Conservation (phyloP, 345 rosid genomes). For the Citrus medica region DNA sequence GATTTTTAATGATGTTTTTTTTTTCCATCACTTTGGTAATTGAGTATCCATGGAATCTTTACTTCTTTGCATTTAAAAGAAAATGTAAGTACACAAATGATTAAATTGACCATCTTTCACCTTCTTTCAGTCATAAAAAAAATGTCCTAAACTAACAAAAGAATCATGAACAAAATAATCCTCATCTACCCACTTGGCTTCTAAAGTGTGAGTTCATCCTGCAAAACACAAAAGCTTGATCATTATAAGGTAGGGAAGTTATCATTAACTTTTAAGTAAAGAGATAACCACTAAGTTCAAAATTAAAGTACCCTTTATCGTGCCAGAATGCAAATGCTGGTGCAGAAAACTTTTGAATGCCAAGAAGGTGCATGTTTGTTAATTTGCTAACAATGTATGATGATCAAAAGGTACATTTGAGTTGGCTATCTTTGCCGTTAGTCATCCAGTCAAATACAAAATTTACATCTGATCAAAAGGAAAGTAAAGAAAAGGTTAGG, state of each 20-base stretch:
- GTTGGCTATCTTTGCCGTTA: conserved; percentile 27
- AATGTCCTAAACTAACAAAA: conserved; percentile 40
- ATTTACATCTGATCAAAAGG: conserved; percentile 53
- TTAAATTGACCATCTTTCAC: conserved; percentile 27
- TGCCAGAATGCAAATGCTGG: background rate
- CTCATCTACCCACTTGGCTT: conserved; percentile 35
- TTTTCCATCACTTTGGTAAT: conserved; percentile 26
- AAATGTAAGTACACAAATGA: conserved; percentile 22
- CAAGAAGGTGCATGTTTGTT: conserved; percentile 24
- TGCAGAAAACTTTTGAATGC: conserved; percentile 4
- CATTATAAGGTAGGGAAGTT: conserved; percentile 10
- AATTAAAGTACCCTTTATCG: conserved; percentile 32
- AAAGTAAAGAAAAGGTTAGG: conserved; percentile 15
- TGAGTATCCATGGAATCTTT: conserved; percentile 21
- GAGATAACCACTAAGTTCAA: conserved; percentile 5
- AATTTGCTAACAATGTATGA: conserved; percentile 15
- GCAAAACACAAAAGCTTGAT: conserved; percentile 21
- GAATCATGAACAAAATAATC: conserved; percentile 46
- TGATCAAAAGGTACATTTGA: conserved; percentile 18
- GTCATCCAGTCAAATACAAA: conserved; percentile 38
- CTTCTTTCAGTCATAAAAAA: conserved; percentile 31
- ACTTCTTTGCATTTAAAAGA: conserved; percentile 26
- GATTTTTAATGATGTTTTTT: conserved; percentile 1
- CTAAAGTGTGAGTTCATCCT: conserved; percentile 39
- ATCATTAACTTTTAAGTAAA: background rate